These are phyloP conservation scores for Aspergillus ibericus DNA, from an alignment of 2,329 filamentous ascomycete species.

Conservation along the genomic window DNA sequence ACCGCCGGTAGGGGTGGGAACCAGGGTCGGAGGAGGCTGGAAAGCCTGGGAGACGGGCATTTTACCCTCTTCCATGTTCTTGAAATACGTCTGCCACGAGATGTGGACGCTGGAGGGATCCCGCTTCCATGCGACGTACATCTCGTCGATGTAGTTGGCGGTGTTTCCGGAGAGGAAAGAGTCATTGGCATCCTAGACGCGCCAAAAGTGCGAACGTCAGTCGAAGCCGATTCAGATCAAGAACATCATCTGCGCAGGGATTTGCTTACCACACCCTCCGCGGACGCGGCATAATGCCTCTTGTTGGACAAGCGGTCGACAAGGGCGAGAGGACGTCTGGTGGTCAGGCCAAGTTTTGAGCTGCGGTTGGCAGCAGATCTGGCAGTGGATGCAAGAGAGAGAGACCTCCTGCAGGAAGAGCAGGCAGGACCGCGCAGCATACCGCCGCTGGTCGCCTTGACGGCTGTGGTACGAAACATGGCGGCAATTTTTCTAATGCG, in stretches of 20 bases:
- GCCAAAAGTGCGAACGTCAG: constrained; percentile 21
- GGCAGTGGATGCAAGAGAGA: constrained; percentile 35
- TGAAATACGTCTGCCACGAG: constrained; percentile 99
- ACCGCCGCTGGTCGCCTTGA: constrained; percentile 41
- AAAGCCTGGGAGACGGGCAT: constrained; percentile 98
- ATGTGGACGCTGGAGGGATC: constrained; percentile 92
- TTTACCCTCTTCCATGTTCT: constrained; percentile 96
- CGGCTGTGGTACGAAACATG: constrained; percentile 42
- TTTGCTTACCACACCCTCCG: constrained; percentile 60
- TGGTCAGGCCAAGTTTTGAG: constrained; percentile 38
- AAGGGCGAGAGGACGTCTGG: constrained; percentile 46
- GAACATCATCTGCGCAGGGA: background rate
- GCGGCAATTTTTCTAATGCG: constrained; percentile 29
- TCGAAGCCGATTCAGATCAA: constrained; percentile 11
- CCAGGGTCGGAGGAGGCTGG: constrained; percentile 88
- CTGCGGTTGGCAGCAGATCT: constrained; percentile 28
- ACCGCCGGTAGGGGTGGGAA: constrained; percentile 77
- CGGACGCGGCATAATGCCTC: constrained; percentile 60
- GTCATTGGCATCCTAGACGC: constrained; percentile 74
- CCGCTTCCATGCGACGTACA: constrained; percentile 97
- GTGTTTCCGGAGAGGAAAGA: constrained; percentile 96
- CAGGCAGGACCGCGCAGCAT: constrained; percentile 38
- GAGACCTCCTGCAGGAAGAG: constrained; percentile 33
- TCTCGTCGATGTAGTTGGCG: constrained; percentile 98
- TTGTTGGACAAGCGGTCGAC: constrained; percentile 40